Evolutionary conservation across 768 basidiomycete species (phyloP), one percentile per base, ranked within the genome.

Genomic region (Pisolithus tinctorius): DNA sequence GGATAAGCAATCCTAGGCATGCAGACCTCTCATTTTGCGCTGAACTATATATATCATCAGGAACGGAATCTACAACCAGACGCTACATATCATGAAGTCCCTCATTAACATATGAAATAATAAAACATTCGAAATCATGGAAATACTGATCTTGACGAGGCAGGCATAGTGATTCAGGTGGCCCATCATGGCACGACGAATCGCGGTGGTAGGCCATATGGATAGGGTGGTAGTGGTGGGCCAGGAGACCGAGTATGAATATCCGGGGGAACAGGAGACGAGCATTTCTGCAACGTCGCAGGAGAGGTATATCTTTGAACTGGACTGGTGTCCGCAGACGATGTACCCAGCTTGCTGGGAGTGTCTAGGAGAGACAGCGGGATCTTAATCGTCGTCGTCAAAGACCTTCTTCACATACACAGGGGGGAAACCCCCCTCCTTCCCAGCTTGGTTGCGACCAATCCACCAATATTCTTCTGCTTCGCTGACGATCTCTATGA

Each of bases 401-500:
- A 6, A 34, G 46, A 85, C 48, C 62, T 75, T 85, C 66, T 88
- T 81, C 40, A 89, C 86, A 49, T 89, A 86, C 57, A 77, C 78
- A 20, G 84, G 77, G 0, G 91, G 92, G 74, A 94, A 89, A 39
- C 92, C 68, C 2, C 86, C 91, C 45, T 83, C 75, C 49, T 70
- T 75, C 17, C 83, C 83, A 29, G 83, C 74, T 41, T 55, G 58
- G 56, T 77, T 61, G 54, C 73, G 73, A n/a, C 92, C 91, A 30
- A 76, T 85, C 90, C 90, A 95, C 92, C 92, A 93, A 63, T 93
- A 91, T 1, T 75, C 71, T 54, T 93, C 91, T 17, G 81, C 86
- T 63, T 93, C 89, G 53, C 84, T 77, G 44, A 88, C 68, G 53
- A 95, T 77, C 52, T 90, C 86, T 52, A 95, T 82, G 36, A 84